These are phyloP conservation scores for Colletotrichum navitas DNA, from an alignment of 2,329 filamentous ascomycete genomes.

Conservation along the genomic window DNA sequence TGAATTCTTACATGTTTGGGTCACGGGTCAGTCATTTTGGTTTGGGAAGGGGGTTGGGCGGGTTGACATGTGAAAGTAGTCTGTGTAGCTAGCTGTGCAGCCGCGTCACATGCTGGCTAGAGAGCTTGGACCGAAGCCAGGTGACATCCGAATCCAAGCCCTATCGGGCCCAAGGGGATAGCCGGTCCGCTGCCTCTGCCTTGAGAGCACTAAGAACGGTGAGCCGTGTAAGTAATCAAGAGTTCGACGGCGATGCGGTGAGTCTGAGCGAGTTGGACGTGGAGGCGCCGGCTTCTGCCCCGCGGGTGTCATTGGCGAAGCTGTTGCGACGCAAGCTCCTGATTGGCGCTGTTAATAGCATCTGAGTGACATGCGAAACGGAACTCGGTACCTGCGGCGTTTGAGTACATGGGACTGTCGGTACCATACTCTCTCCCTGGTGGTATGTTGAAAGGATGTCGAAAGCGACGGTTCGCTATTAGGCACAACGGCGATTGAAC, in stretches of 20 bases:
- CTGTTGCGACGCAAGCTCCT: conserved; percentile 15
- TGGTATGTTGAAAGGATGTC: not conserved
- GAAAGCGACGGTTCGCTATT: not conserved
- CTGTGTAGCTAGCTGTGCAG: conserved; percentile 3
- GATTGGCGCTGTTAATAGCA: conserved; percentile 39
- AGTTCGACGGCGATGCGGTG: not conserved
- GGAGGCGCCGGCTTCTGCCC: not conserved
- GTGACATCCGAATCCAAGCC: conserved; percentile 26
- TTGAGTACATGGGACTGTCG: conserved; percentile 1
- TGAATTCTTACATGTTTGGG: not conserved
- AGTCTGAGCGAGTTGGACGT: not conserved
- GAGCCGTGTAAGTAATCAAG: not conserved
- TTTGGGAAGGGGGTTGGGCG: not conserved
- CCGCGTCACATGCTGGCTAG: conserved; percentile 33
- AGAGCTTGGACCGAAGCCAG: conserved; percentile 15
- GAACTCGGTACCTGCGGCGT: conserved; percentile 16
- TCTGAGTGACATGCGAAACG: conserved; percentile 35
- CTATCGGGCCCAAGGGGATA: not conserved
- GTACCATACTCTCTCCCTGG: not conserved
- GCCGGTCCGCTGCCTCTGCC: not conserved
- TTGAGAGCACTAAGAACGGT: not conserved
- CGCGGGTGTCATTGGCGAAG: not conserved
- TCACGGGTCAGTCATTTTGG: not conserved
- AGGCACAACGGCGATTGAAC: not conserved
- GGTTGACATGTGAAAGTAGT: conserved; percentile 10